Conservation (phyloP, 2,329 filamentous ascomycete genomes). For the Lachnellula hyalina region DNA sequence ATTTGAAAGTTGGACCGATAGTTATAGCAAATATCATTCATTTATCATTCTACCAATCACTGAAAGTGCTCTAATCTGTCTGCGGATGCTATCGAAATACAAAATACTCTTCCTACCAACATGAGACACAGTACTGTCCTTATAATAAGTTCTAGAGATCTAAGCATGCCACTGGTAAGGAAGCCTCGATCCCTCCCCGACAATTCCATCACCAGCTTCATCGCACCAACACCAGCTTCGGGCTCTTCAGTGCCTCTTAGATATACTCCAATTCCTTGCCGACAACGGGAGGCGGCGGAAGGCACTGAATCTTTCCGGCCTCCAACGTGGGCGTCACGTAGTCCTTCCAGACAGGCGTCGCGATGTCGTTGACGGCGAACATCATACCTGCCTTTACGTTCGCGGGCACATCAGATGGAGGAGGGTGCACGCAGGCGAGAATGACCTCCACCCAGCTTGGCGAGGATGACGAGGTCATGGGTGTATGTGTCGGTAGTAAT, state of each 20-base stretch:
- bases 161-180: too few relatives aligned
- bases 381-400: constrained; percentile 29
- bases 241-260: constrained; percentile 35
- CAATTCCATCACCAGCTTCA: constrained; percentile 36
- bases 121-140: too few relatives aligned
- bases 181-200: background rate
- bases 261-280: constrained; percentile 38
- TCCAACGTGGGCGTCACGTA: constrained; percentile 35
- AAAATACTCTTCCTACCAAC: too few relatives aligned
- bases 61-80: too few relatives aligned
- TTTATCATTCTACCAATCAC: too few relatives aligned
- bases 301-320: constrained; percentile 31
- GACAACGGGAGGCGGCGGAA: constrained; percentile 34
- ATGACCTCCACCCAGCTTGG: constrained; percentile 31
- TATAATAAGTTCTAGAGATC: too few relatives aligned
- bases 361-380: constrained; percentile 26
- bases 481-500: constrained; percentile 24
- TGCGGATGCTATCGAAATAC: too few relatives aligned
- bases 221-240: constrained; percentile 35
- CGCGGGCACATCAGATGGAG: constrained; percentile 24
- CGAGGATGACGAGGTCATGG: constrained; percentile 29
- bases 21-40: too few relatives aligned
- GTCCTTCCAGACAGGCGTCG: constrained; percentile 31
- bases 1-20: too few relatives aligned
- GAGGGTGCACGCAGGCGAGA: constrained; percentile 34